These are phyloP conservation scores for Porcisia hertigi DNA, from an alignment of 208 protist genomes.

Conservation along the genomic window DNA sequence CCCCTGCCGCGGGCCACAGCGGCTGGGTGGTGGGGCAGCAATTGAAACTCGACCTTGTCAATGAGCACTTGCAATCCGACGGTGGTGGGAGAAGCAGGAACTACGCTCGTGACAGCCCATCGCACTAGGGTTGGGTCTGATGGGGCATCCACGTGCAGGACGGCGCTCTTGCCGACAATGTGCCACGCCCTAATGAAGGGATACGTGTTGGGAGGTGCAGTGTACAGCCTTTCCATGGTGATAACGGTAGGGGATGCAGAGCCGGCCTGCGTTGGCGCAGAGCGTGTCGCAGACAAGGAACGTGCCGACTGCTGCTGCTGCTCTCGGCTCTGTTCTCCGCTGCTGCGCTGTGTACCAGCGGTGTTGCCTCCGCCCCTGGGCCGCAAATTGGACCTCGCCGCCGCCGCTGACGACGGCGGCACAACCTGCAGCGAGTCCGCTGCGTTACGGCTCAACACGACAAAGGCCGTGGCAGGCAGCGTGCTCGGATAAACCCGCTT, in stretches of 20 bases:
- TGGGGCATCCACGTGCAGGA: conserved; percentile 71
- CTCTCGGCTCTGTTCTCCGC: no score
- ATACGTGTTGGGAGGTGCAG: conserved; percentile 12
- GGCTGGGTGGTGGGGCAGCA: conserved; percentile 41
- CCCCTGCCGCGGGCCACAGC: conserved; percentile 41
- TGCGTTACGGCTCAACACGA: conserved; percentile 67
- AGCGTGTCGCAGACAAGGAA: background rate
- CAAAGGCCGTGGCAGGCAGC: conserved; percentile 34
- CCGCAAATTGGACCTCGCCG: background rate
- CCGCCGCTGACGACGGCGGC: background rate
- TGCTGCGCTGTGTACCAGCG: background rate
- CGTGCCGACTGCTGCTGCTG: background rate
- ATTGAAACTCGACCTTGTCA: conserved; percentile 48
- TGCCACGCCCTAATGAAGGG: conserved; percentile 32
- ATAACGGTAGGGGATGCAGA: background rate
- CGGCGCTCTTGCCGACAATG: conserved; percentile 57
- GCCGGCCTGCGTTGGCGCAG: background rate
- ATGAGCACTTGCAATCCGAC: conserved; percentile 48
- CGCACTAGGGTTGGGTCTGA: conserved; percentile 21
- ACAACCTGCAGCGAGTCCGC: conserved; percentile 30
- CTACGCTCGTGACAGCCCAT: conserved; percentile 47
- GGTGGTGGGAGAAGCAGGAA: conserved; percentile 29
- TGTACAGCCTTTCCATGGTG: conserved; percentile 27
- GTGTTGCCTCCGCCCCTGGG: background rate
- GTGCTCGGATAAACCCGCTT: conserved; percentile 63